These are phyloP conservation scores for Dictyostelium discoideum DNA, from an alignment of 78 protist genomes.

Conservation along the genomic window dicty_2.7 NC_007090.3:2518501-2519000, in stretches of 20 bases:
- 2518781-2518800: conserved; percentile 4
- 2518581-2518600: background rate
- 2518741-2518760: background rate
- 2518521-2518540: no score
- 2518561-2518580: background rate
- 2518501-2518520: no score
- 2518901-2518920: conserved; percentile 58
- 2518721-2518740: background rate
- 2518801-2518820: background rate
- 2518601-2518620: background rate
- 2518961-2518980: conserved; percentile 48
- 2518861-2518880: conserved; percentile 59
- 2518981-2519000: conserved; percentile 31
- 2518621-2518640: background rate
- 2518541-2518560: no score
- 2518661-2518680: background rate
- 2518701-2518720: conserved; percentile 17
- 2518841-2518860: conserved; percentile 31
- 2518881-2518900: conserved; percentile 7
- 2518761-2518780: conserved; percentile 13
- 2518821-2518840: conserved; percentile 45
- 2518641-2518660: background rate
- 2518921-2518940: conserved; percentile 77
- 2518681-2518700: conserved; percentile 1
- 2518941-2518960: conserved; percentile 81